Conservation (phyloP, 108 stramenopile species). For the Skeletonema potamos region DNA sequence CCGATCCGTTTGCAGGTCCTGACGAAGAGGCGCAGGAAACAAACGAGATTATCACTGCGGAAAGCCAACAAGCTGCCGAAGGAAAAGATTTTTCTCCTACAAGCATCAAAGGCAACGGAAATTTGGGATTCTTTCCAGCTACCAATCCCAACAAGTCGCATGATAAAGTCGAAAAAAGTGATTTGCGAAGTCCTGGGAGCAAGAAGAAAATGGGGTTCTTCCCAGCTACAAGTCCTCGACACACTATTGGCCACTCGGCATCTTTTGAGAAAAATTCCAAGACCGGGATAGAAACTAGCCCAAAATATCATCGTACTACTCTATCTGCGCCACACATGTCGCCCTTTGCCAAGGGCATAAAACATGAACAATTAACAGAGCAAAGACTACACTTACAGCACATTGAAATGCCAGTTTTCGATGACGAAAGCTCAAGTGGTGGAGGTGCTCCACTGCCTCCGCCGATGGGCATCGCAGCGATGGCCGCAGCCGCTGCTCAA, state of each 20-base stretch:
- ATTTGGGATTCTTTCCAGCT: constrained; percentile 2
- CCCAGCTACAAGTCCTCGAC: background rate
- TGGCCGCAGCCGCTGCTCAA: constrained; percentile 6
- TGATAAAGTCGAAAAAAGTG: background rate
- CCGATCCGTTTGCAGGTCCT: constrained; percentile 18
- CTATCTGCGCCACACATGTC: background rate
- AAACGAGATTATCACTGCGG: background rate
- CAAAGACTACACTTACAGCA: background rate
- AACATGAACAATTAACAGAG: background rate
- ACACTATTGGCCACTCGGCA: background rate
- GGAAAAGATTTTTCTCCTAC: background rate
- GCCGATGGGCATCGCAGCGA: constrained; percentile 3
- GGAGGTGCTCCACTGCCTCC: background rate
- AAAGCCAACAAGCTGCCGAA: background rate
- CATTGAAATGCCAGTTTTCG: background rate
- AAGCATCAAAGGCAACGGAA: background rate
- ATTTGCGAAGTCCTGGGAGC: background rate
- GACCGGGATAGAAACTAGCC: background rate
- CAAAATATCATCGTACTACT: background rate
- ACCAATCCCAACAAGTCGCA: background rate
- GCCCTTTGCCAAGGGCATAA: constrained; percentile 1
- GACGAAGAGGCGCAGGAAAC: background rate
- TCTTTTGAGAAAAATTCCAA: background rate
- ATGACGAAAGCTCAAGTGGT: background rate
- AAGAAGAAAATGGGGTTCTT: background rate